Base-by-base conservation (phyloP, 1,284 basidiomycete species). In the Boletus nobilissimus region DNA sequence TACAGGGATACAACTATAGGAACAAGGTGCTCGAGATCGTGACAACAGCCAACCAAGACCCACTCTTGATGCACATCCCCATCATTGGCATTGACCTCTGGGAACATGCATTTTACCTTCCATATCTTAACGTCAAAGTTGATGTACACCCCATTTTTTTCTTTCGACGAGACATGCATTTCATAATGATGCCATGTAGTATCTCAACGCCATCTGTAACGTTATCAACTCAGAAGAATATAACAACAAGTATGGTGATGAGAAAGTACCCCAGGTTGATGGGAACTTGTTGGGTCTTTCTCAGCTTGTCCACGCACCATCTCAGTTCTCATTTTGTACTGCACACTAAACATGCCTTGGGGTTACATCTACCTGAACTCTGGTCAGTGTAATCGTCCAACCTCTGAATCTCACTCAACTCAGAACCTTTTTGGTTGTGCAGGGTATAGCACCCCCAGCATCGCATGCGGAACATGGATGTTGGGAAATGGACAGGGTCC, bases 21-120 rank as follows among this genome's bases (percentile, higher is more conserved):
- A 91, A 86, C 80, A 92, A 93, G 87, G 89, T 88, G 80, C 92
- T 97, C 70, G 94, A 95, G 87, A 90, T 96, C 83, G 85, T 88
- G 67, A 95, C 96, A 74, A 97, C 97, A 54, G 86, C 95, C 38
- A 97, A 98, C 91, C 97, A 98, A 89, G 97, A 98, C 86, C 97
- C 97, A 78, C 91, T 97, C 76, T 88, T 96, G 80, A 86, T 87
- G 63, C 94, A 92, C 85, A 87, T 91, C 77, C 95, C 96, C 77
- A 89, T 98, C 87, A 93, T 98, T 80, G 96, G 97, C 78, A 93
- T 98, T 80, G 97, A 98, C 84, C 91, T 96, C 83, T 97, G 96
- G 95, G 95, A 95, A 88, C 94, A 95, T 83, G 93, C 93, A 36
- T 94, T 93, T 87, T 94, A 94, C 87, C 89, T 94, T 81, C 92